These are phyloP conservation scores for Nadsonia starkeyi-henricii DNA, from an alignment of 1,139 yeast genomes.

Conservation along the genomic window DNA sequence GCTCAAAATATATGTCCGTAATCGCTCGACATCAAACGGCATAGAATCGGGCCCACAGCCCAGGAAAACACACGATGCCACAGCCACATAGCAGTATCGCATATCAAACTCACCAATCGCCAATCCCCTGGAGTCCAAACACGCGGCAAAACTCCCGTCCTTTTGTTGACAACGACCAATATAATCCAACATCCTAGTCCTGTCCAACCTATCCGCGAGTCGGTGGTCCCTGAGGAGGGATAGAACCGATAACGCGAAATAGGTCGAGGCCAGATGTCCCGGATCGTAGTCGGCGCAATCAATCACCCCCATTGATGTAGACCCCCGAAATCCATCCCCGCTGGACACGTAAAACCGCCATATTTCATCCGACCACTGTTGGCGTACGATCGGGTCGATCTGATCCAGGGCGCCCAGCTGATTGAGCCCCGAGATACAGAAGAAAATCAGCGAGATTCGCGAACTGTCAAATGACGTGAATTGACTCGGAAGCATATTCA, in stretches of 20 bases:
- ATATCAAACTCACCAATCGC: slow-evolving; percentile 1
- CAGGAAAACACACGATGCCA: slow-evolving; percentile 1
- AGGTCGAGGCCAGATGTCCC: slow-evolving; percentile 56
- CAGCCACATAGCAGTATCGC: slow-evolving; percentile 4
- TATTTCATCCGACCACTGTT: slow-evolving; percentile 32
- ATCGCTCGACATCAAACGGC: slow-evolving; percentile 27
- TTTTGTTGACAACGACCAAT: slow-evolving; percentile 39
- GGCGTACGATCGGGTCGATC: slow-evolving; percentile 16
- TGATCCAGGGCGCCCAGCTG: slow-evolving; percentile 31
- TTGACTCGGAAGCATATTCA: slow-evolving; percentile 22
- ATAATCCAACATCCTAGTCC: slow-evolving; percentile 35
- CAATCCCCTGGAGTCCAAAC: not conserved
- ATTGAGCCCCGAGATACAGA: slow-evolving; percentile 50
- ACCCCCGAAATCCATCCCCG: slow-evolving; percentile 42
- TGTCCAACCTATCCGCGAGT: slow-evolving; percentile 26
- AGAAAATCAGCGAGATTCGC: slow-evolving; percentile 49
- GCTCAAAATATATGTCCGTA: slow-evolving; percentile 31
- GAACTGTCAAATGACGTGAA: slow-evolving; percentile 39
- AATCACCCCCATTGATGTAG: slow-evolving; percentile 29
- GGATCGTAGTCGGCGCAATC: slow-evolving; percentile 31
- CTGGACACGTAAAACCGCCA: slow-evolving; percentile 33
- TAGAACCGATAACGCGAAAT: slow-evolving; percentile 27
- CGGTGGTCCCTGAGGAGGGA: slow-evolving; percentile 33
- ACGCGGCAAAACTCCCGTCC: slow-evolving; percentile 28
- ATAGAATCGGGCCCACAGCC: not conserved